Base-by-base conservation (phyloP, 345 rosid species). In the Gossypium herbaceum region DNA sequence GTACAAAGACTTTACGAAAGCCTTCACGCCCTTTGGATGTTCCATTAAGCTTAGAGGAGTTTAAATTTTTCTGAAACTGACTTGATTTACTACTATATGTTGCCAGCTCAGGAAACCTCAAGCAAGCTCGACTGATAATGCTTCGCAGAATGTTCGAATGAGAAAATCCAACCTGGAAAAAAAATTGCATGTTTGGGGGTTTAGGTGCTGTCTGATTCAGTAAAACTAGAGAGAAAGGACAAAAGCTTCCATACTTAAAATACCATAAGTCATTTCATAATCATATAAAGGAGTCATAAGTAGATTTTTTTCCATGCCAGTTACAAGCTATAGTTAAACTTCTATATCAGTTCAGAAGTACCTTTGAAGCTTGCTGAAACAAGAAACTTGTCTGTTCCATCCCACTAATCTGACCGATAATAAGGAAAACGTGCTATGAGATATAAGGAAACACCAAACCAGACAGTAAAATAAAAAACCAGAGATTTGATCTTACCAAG, bases 311-410 rank as follows among this genome's bases (percentile, higher is more conserved):
- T 60, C 72, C 74, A 67, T 20, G 48, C 50, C 48, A 50, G 1
- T 19, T 67, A 60, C 19, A 76, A 48, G 47, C 45, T 45, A 27
- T 24, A 58, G 52, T 7, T 34, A 52, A 39, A 51, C 29, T 19
- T 13, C 50, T 25, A 50, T 62, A 72, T 55, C 58, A n/a, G 29
- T 27, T 12, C 24, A 76, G 17, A 76, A 73, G 73, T 84, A 92
- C 98, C 98, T 94, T 92, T 60, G 97, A 94, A 73, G 98, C 97
- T 84, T 94, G 98, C 83, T 92, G 98, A 86, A 92, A 94, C 57
- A 94, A 85, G 80, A 94, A 92, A 84, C 97, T 94, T 27, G 94
- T 92, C 84, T 94, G 98, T 84, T 94, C 97, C 98, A 94, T 92
- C 77, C 97, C 98, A 84, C 98, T 94, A 78, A 94, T 94, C 97